Base-by-base conservation (phyloP, 345 rosid genomes). In the Triadica sebifera region DNA sequence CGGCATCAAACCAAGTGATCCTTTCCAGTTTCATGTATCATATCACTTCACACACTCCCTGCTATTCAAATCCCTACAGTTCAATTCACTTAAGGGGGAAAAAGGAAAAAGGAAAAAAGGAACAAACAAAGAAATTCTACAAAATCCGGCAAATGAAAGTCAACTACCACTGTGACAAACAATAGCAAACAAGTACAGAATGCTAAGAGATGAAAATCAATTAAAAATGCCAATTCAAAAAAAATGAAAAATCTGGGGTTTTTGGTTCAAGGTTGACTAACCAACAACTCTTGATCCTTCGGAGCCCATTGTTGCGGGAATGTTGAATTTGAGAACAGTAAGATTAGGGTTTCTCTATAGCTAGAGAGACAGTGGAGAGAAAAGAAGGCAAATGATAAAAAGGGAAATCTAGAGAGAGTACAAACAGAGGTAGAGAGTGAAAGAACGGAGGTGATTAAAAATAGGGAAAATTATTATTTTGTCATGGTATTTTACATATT, bases 281-380 rank as follows among this genome's bases (percentile, higher is more conserved):
- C 90, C 90, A 22, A 84, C 86, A 65, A 86, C 89, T 8, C 77
- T 71, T 37, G 87, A 79, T 79, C 81, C 85, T 81, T 86, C 89
- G 9, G 87, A 75, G 63, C 87, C 84, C 90, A 86, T 86, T 75
- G 63, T 72, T 65, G 53, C 9, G n/a, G 47, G 61, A 71, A 68
- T 39, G 69, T 11, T 20, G 45, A 77, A 62, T 12, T 50, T 11
- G 22, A 50, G 17, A 6, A 49, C 10, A 59, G 37, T n/a, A 75
- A 56, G 34, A 8, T 34, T 61, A 39, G 70, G 75, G 29, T 55
- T 72, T 57, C 56, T 1, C 34, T 49, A 43, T 37, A 13, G 45
- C 55, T 34, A 49, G 47, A 34, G 56, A 41, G n/a, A 65, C 20
- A 16, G 6, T 29, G 47, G 41, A 43, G 19, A 12, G 10, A 10